These are phyloP conservation scores for Xanthoconium stramineum DNA, from an alignment of 768 basidiomycete species.

Conservation along the genomic window DNA sequence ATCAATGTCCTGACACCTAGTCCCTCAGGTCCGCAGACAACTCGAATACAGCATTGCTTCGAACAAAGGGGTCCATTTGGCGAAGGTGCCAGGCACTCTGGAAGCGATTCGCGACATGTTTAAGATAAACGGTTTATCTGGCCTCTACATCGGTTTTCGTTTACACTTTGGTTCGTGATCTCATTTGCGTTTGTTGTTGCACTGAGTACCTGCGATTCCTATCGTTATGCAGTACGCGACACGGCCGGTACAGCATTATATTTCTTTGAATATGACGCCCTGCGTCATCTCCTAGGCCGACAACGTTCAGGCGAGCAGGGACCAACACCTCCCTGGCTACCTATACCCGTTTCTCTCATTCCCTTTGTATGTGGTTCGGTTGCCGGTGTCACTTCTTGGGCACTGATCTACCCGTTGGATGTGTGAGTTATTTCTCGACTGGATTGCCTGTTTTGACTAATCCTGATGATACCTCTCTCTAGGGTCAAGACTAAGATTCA, in stretches of 20 bases:
- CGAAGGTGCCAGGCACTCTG: conserved; percentile 73
- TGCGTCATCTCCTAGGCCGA: conserved; percentile 84
- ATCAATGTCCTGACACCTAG: conserved; percentile 8
- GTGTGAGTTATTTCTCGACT: conserved; percentile 55
- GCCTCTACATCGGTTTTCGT: conserved; percentile 80
- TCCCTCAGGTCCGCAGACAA: conserved; percentile 75
- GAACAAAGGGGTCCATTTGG: conserved; percentile 65
- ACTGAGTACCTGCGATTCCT: conserved; percentile 5
- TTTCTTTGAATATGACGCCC: conserved; percentile 90
- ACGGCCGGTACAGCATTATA: conserved; percentile 88
- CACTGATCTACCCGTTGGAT: conserved; percentile 90
- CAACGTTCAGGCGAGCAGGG: conserved; percentile 77
- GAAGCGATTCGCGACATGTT: conserved; percentile 82
- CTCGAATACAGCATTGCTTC: conserved; percentile 90
- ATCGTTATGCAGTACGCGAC: conserved; percentile 64
- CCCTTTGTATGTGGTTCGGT: conserved; percentile 91
- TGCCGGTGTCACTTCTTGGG: conserved; percentile 88
- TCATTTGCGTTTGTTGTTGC: neutral
- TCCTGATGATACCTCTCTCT: conserved; percentile 9
- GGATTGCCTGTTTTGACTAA: neutral
- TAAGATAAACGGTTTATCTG: conserved; percentile 54
- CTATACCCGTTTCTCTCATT: conserved; percentile 72
- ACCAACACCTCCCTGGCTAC: conserved; percentile 79
- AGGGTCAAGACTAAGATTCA: conserved; percentile 97
- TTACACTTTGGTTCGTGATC: conserved; percentile 74